Evolutionary conservation across 2,329 filamentous ascomycete genomes (phyloP).

Genomic region (Ceratocystis variospora): DNA sequence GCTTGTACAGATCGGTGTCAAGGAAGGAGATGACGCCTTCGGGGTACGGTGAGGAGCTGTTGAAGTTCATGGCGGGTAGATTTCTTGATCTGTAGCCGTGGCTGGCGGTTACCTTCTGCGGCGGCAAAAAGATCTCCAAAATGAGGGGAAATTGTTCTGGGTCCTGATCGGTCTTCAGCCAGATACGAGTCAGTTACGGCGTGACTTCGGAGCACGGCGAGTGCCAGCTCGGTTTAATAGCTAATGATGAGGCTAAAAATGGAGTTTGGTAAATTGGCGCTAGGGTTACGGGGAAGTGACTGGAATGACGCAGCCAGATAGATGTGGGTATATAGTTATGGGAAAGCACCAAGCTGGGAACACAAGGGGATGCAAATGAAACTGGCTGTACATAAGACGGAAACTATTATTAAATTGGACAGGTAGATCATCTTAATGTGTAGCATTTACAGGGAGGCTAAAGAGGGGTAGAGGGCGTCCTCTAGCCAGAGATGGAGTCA

Average conservation of each 20-base stretch:
- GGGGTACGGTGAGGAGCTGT: conserved; percentile 51
- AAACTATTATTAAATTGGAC: too few species aligned
- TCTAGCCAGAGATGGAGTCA: background rate
- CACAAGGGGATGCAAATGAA: background rate
- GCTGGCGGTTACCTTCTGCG: background rate
- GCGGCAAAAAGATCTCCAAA: background rate
- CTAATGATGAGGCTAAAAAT: background rate
- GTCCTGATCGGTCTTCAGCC: background rate
- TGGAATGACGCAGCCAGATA: background rate
- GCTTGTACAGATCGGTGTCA: conserved; percentile 79
- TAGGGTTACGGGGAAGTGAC: background rate
- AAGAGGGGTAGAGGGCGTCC: background rate
- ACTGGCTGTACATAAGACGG: background rate
- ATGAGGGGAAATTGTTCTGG: background rate
- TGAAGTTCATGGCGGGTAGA: conserved; percentile 44
- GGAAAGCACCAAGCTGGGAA: background rate
- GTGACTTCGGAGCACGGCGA: background rate
- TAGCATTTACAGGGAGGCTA: background rate
- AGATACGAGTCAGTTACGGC: background rate
- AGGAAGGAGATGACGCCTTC: conserved; percentile 72
- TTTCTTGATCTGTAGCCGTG: conserved; percentile 6
- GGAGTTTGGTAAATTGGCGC: conserved; percentile 1
- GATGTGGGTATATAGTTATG: background rate
- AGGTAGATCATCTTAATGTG: too few species aligned
- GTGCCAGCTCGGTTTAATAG: background rate